Percentiles rank a stretch among this genome's conserved stretches.
phyloP scores from a whole-genome alignment of 2,329 filamentous ascomycete genomes.

The Nakataea oryzae region DNA sequence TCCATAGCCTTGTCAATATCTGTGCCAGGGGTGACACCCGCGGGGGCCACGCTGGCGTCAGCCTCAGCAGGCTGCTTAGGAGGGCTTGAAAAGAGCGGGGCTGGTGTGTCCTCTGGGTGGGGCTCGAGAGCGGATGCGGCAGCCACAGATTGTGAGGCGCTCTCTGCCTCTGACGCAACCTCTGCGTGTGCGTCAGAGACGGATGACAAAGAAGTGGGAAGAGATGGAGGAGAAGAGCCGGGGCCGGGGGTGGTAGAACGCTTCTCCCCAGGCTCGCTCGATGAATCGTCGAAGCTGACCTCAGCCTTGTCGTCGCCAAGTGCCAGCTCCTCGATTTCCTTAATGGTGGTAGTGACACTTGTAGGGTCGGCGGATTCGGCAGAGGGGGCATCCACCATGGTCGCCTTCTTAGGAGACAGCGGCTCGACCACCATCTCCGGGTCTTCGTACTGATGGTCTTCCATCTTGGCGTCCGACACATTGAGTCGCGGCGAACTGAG shows the following conservation, averaged over 20 bases:
- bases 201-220: background rate
- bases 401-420: conserved; percentile 39
- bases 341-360: conserved; percentile 2
- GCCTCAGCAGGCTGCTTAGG: background rate
- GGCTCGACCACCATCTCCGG: conserved; percentile 46
- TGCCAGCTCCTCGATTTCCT: conserved; percentile 3
- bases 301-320: conserved; percentile 1
- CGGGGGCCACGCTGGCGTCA: background rate
- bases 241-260: background rate
- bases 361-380: background rate
- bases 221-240: background rate
- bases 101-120: conserved; percentile 48
- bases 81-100: conserved; percentile 41
- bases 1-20: conserved; percentile 3
- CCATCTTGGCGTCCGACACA: conserved; percentile 46
- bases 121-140: conserved; percentile 1
- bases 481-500: conserved; percentile 57
- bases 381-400: background rate
- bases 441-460: conserved; percentile 41
- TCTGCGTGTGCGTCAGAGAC: background rate
- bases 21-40: background rate
- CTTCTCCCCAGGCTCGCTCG: background rate
- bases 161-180: background rate
- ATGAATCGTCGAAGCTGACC: background rate
- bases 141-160: background rate